phyloP scores from a whole-genome alignment of 352 stramenopile genomes.

The Pythium pectinolyticum region DNA sequence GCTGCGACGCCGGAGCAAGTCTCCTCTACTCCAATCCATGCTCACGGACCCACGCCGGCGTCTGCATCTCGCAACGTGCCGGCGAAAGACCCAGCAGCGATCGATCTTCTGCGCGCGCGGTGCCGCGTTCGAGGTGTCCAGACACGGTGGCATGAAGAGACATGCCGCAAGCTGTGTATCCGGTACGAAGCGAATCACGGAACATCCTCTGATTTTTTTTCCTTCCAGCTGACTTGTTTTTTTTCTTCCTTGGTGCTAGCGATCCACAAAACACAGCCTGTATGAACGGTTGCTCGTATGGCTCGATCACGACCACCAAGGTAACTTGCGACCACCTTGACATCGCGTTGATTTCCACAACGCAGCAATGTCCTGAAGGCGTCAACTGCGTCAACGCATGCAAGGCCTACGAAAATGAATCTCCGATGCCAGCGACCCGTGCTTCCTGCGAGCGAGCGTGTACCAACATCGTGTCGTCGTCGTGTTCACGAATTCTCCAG shows the following conservation, averaged over 20 bases:
- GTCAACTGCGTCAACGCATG: slow-evolving; percentile 63
- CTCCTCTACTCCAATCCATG: background rate
- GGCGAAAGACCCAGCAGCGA: slow-evolving; percentile 25
- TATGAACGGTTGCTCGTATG: slow-evolving; percentile 79
- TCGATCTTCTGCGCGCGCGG: slow-evolving; percentile 47
- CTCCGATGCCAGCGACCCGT: slow-evolving; percentile 44
- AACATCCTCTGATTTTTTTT: background rate
- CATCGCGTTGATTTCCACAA: slow-evolving; percentile 26
- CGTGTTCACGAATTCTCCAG: slow-evolving; percentile 63
- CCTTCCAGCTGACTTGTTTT: background rate
- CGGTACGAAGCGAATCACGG: slow-evolving; percentile 35
- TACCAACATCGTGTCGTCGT: slow-evolving; percentile 57
- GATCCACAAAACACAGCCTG: slow-evolving; percentile 62
- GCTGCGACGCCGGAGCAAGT: background rate
- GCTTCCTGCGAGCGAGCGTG: slow-evolving; percentile 58
- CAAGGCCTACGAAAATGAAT: slow-evolving; percentile 57
- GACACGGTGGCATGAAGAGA: slow-evolving; percentile 73
- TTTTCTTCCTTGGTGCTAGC: slow-evolving; percentile 23
- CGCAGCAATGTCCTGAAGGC: slow-evolving; percentile 48
- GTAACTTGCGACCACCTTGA: slow-evolving; percentile 58
- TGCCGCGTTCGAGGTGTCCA: slow-evolving; percentile 67
- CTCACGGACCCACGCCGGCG: background rate
- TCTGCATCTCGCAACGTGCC: background rate
- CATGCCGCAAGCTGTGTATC: slow-evolving; percentile 59
- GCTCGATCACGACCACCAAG: slow-evolving; percentile 70